Evolutionary conservation across 495 filamentous ascomycete species (phyloP).

Genomic region (Letharia lupina): DNA sequence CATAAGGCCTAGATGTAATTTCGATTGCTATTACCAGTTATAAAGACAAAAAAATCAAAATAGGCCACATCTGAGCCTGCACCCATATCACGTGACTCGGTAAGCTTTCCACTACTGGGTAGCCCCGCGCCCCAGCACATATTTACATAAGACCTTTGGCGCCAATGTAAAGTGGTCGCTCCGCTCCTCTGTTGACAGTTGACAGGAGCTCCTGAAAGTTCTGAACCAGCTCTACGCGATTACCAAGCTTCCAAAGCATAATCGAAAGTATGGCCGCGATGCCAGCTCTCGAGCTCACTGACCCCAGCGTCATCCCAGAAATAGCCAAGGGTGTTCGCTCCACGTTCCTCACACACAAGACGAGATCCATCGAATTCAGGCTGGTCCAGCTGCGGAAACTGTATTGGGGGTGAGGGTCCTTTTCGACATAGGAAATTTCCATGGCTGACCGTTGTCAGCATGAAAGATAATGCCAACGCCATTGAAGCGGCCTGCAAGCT

Average conservation of each 20-base stretch:
- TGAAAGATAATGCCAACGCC: constrained; percentile 65
- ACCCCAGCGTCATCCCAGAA: constrained; percentile 55
- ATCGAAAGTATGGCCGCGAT: constrained; percentile 26
- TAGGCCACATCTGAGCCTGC: no score
- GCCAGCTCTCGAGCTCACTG: constrained; percentile 54
- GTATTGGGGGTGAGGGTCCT: constrained; percentile 65
- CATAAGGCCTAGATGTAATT: no score
- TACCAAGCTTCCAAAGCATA: neutral
- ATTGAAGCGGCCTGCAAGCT: constrained; percentile 59
- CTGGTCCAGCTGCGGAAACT: constrained; percentile 81
- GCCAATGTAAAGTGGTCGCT: neutral
- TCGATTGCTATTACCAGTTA: no score
- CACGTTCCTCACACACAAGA: constrained; percentile 69
- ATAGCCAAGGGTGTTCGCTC: constrained; percentile 49
- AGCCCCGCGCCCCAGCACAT: neutral
- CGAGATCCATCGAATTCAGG: constrained; percentile 71
- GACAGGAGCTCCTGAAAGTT: neutral
- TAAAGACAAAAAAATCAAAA: no score
- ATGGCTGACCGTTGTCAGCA: constrained; percentile 29
- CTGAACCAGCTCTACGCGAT: neutral
- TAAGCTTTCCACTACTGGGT: no score
- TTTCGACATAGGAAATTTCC: neutral
- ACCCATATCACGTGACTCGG: no score
- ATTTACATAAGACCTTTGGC: neutral
- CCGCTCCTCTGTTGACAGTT: no score